These are phyloP conservation scores for Irpex sp. DNA, from an alignment of 1,284 basidiomycete species.

Conservation along the genomic window DNA sequence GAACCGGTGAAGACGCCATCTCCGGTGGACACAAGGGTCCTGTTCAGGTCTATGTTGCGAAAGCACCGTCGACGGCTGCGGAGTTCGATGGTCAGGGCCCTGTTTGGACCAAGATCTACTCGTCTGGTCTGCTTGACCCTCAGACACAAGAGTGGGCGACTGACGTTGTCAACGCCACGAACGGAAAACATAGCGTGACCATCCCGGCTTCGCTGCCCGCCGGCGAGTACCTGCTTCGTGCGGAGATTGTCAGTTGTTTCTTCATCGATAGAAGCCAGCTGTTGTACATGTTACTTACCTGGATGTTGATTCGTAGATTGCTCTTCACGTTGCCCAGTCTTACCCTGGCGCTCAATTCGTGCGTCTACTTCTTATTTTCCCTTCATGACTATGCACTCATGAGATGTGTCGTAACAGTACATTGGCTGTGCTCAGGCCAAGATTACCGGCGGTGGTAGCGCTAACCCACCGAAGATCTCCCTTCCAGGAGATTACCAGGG, in stretches of 20 bases:
- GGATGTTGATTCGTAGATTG: slow-evolving; percentile 27
- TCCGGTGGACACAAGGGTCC: slow-evolving; percentile 47
- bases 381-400: neutral
- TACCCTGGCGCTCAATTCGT: slow-evolving; percentile 43
- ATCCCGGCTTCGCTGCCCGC: slow-evolving; percentile 42
- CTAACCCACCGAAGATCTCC: slow-evolving; percentile 39
- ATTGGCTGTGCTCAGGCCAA: slow-evolving; percentile 41
- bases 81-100: slow-evolving; percentile 41
- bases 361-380: slow-evolving; percentile 3
- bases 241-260: slow-evolving; percentile 34
- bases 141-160: slow-evolving; percentile 37
- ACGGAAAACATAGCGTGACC: slow-evolving; percentile 41
- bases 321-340: slow-evolving; percentile 36
- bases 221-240: slow-evolving; percentile 45
- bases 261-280: neutral
- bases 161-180: slow-evolving; percentile 41
- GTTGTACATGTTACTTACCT: neutral
- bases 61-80: slow-evolving; percentile 40
- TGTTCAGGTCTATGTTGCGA: slow-evolving; percentile 46
- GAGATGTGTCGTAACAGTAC: slow-evolving; percentile 23
- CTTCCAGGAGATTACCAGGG: slow-evolving; percentile 40
- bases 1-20: slow-evolving; percentile 50
- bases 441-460: slow-evolving; percentile 38
- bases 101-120: slow-evolving; percentile 52
- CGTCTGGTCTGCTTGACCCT: slow-evolving; percentile 38